These are phyloP conservation scores for Schoenoplectus tabernaemontani DNA, from an alignment of 202 grass and related monocot genomes.

Conservation along the genomic window DNA sequence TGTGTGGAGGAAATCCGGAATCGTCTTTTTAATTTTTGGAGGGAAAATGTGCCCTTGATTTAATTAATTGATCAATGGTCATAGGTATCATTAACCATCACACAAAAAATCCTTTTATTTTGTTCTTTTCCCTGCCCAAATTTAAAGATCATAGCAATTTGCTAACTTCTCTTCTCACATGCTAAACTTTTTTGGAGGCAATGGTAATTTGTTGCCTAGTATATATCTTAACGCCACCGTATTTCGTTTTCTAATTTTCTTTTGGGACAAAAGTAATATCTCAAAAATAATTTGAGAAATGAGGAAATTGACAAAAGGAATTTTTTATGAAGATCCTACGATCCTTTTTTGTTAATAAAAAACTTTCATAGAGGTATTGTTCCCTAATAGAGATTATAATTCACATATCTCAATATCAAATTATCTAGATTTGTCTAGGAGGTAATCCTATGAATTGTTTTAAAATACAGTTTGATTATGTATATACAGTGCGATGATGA, in stretches of 20 bases:
- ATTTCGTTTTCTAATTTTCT: background rate
- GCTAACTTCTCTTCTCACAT: background rate
- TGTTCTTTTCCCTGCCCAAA: background rate
- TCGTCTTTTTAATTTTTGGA: background rate
- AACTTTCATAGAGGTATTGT: background rate
- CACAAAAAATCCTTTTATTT: background rate
- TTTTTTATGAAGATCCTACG: too few species aligned
- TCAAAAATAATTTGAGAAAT: background rate
- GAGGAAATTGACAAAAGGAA: too few species aligned
- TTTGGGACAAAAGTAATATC: background rate
- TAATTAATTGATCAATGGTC: background rate
- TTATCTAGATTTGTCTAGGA: background rate
- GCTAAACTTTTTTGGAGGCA: background rate
- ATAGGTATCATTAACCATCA: background rate
- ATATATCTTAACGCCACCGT: background rate
- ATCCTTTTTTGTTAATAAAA: too few species aligned
- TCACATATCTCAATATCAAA: background rate
- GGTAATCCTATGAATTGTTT: too few species aligned
- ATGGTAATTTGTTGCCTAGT: background rate
- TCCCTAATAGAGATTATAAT: background rate
- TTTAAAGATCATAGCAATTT: background rate
- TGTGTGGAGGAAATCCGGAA: conserved; percentile 7
- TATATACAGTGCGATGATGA: too few species aligned
- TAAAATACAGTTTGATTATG: too few species aligned
- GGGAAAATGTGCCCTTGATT: background rate